Evolutionary conservation across 495 filamentous ascomycete species (phyloP).

Genomic region (Aeminium ludgeri): DNA sequence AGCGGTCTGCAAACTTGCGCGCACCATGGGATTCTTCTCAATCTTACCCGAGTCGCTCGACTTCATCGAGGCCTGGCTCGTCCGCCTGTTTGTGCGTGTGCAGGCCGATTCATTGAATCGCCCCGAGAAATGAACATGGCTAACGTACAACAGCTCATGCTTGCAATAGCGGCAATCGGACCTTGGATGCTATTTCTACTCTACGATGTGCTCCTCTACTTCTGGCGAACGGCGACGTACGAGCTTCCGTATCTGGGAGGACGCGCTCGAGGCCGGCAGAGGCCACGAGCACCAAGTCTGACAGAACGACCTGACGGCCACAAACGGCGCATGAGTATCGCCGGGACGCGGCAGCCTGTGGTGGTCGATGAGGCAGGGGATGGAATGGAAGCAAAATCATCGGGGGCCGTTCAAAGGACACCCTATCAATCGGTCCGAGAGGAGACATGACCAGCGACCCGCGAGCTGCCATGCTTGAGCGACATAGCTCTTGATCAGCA

Average conservation of each 20-base stretch:
- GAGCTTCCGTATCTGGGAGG: conserved; percentile 47
- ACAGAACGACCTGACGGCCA: conserved; percentile 39
- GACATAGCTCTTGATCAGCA: too few relatives aligned
- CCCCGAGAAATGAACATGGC: not conserved
- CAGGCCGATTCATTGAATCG: not conserved
- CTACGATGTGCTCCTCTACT: conserved; percentile 51
- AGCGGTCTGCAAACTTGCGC: not conserved
- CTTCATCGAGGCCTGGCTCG: conserved; percentile 45
- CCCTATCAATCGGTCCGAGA: too few relatives aligned
- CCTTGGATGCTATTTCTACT: conserved; percentile 50
- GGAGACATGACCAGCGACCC: too few relatives aligned
- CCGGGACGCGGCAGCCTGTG: not conserved
- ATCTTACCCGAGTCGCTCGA: conserved; percentile 41
- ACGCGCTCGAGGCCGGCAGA: conserved; percentile 41
- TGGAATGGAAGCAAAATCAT: not conserved
- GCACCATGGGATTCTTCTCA: conserved; percentile 45
- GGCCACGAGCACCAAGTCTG: conserved; percentile 48
- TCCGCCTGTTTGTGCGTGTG: conserved; percentile 37
- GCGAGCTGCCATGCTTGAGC: too few relatives aligned
- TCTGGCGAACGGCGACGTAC: conserved; percentile 40
- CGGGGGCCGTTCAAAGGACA: too few relatives aligned
- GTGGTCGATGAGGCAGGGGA: not conserved
- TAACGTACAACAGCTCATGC: conserved; percentile 36
- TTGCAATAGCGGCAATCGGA: conserved; percentile 45
- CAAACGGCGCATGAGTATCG: conserved; percentile 6